phyloP scores from a whole-genome alignment of 306 rosid genomes.

The Myrica gale region DNA sequence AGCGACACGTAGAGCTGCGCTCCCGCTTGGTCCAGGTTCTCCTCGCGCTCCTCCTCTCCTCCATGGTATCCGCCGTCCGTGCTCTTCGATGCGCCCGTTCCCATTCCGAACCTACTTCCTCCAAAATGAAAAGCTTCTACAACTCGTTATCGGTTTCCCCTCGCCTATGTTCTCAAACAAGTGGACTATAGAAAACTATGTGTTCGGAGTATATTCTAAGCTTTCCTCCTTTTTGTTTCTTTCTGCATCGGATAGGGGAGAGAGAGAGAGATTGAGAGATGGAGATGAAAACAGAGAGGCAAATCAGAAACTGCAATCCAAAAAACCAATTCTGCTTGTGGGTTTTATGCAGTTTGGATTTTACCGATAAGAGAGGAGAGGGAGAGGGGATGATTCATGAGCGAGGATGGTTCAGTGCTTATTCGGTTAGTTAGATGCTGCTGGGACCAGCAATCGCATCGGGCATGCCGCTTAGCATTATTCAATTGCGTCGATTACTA shows the following conservation, averaged over 20 bases:
- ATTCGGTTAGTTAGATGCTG: neutral
- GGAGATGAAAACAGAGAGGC: constrained; percentile 25
- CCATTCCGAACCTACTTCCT: constrained; percentile 43
- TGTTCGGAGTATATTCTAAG: neutral
- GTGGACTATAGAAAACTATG: too few relatives aligned
- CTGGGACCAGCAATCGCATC: neutral
- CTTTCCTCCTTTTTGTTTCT: neutral
- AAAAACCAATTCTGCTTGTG: neutral
- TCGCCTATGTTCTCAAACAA: neutral
- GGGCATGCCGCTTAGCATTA: too few relatives aligned
- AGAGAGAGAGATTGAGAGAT: constrained; percentile 16
- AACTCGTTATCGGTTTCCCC: neutral
- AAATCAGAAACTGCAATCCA: too few relatives aligned
- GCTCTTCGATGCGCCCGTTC: constrained; percentile 67
- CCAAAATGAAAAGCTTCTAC: neutral
- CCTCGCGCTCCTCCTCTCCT: constrained; percentile 44
- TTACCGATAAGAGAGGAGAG: neutral
- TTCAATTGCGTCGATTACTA: too few relatives aligned
- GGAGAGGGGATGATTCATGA: neutral
- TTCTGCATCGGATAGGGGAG: constrained; percentile 15
- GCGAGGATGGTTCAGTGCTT: neutral
- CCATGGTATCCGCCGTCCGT: constrained; percentile 47
- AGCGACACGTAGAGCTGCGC: constrained; percentile 86
- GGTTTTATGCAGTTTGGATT: neutral
- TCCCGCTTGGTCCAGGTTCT: constrained; percentile 61